A percentile compares a stretch with the other conserved stretches of the same genome.
phyloP scores from a whole-genome alignment of 768 basidiomycete species.

The Mycena rosella region DNA sequence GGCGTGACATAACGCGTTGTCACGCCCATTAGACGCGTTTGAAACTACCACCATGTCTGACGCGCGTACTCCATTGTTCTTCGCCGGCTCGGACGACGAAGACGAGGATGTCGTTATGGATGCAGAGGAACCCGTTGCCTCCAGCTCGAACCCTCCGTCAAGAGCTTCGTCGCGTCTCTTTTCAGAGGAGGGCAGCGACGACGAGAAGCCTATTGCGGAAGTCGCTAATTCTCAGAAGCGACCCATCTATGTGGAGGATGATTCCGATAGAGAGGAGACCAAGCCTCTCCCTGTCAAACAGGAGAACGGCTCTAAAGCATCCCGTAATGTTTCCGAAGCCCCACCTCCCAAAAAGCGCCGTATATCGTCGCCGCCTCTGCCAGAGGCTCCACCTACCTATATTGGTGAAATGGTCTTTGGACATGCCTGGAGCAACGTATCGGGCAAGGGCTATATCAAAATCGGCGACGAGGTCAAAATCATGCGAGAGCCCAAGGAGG shows the following conservation, averaged over 20 bases:
- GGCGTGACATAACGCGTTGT: not conserved
- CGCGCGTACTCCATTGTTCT: constrained; percentile 61
- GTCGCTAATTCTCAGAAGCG: constrained; percentile 23
- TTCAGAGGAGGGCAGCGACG: constrained; percentile 25
- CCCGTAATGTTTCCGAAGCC: constrained; percentile 23
- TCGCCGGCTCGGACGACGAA: constrained; percentile 71
- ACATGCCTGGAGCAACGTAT: constrained; percentile 85
- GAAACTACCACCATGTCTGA: constrained; percentile 45
- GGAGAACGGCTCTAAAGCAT: constrained; percentile 45
- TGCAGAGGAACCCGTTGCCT: constrained; percentile 29
- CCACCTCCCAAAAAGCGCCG: constrained; percentile 69
- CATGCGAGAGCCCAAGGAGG: constrained; percentile 65
- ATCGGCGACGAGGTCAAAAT: constrained; percentile 70
- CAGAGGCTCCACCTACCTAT: constrained; percentile 55
- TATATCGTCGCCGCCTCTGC: constrained; percentile 48
- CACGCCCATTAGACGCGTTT: not conserved
- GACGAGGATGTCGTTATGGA: constrained; percentile 44
- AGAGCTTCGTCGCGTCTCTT: constrained; percentile 35
- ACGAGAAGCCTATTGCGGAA: constrained; percentile 31
- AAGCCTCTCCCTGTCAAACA: constrained; percentile 45
- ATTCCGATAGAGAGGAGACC: constrained; percentile 50
- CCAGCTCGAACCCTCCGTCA: constrained; percentile 33
- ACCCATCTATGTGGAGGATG: constrained; percentile 41
- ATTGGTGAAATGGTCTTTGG: constrained; percentile 77
- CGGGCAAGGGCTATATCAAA: constrained; percentile 78